Conservation (phyloP, 2,329 filamentous ascomycete genomes). For the Fusarium anthophilum region DNA sequence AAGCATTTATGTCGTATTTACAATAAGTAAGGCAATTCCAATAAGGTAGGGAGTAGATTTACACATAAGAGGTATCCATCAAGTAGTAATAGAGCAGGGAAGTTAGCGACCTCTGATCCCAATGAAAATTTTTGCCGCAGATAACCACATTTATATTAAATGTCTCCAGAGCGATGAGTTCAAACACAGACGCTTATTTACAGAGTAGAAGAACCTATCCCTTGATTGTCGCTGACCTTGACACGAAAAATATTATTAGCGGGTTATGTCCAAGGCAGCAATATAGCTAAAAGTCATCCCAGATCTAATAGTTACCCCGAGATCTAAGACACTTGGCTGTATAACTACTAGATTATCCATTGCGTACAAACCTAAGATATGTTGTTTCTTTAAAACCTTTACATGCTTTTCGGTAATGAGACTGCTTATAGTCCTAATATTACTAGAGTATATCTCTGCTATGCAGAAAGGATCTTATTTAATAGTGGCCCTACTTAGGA, state of each 20-base stretch:
- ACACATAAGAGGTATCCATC: fast-evolving
- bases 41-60: not conserved
- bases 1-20: not conserved
- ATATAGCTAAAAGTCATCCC: not conserved
- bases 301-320: not conserved
- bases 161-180: not conserved
- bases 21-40: not conserved
- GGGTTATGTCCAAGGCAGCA: too few relatives aligned
- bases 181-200: not conserved
- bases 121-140: not conserved
- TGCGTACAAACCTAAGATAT: not conserved
- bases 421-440: not conserved
- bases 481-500: not conserved
- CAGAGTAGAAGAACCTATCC: too few relatives aligned
- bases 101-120: not conserved
- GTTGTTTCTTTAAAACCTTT: not conserved
- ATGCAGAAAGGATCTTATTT: not conserved
- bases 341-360: not conserved
- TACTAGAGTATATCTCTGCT: not conserved
- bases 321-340: not conserved
- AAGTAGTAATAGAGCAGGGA: not conserved
- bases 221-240: not conserved
- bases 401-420: fast-evolving
- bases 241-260: not conserved
- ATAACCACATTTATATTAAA: not conserved